Conservation (phyloP, 805 yeast species). For the Myxozyma lipomycoides region DNA sequence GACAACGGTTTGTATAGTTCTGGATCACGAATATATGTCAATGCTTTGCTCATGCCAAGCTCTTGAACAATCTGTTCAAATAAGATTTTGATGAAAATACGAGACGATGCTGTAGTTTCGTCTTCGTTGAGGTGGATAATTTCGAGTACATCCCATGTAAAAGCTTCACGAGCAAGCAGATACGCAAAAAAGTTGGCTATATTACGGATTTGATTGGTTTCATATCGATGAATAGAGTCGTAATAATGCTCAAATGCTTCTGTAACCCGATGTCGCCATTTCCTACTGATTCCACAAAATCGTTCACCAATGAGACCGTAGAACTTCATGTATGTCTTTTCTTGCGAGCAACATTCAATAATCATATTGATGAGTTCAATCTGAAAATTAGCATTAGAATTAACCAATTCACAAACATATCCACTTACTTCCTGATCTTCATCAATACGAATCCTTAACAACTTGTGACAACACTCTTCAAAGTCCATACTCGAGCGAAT, state of each 20-base stretch:
- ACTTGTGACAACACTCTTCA: constrained; percentile 89
- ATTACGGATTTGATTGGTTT: constrained; percentile 69
- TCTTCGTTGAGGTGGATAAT: constrained; percentile 59
- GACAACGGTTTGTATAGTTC: constrained; percentile 44
- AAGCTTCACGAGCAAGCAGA: constrained; percentile 61
- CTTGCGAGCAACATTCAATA: constrained; percentile 77
- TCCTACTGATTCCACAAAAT: constrained; percentile 47
- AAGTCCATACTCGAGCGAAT: constrained; percentile 86
- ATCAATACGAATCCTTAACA: constrained; percentile 47
- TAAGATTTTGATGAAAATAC: constrained; percentile 77
- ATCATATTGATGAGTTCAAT: constrained; percentile 64
- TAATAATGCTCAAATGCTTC: constrained; percentile 55
- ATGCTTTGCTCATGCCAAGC: constrained; percentile 55
- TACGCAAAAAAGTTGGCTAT: constrained; percentile 86
- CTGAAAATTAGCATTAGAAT: constrained; percentile 3
- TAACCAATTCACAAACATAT: constrained; percentile 1
- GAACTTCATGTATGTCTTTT: constrained; percentile 77
- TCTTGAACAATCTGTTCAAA: constrained; percentile 78
- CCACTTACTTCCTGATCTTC: constrained; percentile 41
- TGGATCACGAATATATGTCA: constrained; percentile 50
- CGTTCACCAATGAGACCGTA: constrained; percentile 74
- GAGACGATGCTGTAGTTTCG: constrained; percentile 67
- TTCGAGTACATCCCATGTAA: constrained; percentile 61
- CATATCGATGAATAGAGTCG: constrained; percentile 57
- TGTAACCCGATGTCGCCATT: constrained; percentile 58